Evolutionary conservation across 371 early-diverging fungal species (phyloP).

Genomic region (Conidiobolus incongruus): DNA sequence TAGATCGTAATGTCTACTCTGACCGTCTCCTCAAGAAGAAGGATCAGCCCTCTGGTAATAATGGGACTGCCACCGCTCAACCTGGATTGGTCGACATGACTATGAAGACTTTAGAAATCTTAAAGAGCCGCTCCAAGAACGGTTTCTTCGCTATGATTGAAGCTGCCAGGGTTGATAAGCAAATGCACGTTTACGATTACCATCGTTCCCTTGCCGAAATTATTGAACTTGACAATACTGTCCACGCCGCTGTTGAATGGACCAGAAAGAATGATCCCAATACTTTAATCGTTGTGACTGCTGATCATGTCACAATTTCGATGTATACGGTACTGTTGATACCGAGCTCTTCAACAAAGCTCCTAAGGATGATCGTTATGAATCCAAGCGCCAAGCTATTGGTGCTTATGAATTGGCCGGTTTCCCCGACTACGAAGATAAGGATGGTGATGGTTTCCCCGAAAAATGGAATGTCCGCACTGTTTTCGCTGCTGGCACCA

Average conservation of each 20-base stretch:
- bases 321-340: slow-evolving; percentile 51
- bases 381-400: slow-evolving; percentile 30
- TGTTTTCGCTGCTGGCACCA: slow-evolving; percentile 34
- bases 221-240: slow-evolving; percentile 41
- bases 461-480: slow-evolving; percentile 29
- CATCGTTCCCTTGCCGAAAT: slow-evolving; percentile 43
- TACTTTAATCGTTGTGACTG: slow-evolving; percentile 43
- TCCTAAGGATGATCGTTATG: slow-evolving; percentile 7
- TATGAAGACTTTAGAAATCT: slow-evolving; percentile 27
- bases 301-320: slow-evolving; percentile 47
- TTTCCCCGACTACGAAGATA: slow-evolving; percentile 35
- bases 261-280: slow-evolving; percentile 27
- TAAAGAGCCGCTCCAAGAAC: too few species aligned
- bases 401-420: slow-evolving; percentile 38
- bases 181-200: slow-evolving; percentile 43
- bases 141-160: slow-evolving; percentile 57
- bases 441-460: slow-evolving; percentile 40
- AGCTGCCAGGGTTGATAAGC: slow-evolving; percentile 50
- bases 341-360: slow-evolving; percentile 13
- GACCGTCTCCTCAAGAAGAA: slow-evolving; percentile 22
- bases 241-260: slow-evolving; percentile 32
- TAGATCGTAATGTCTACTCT: slow-evolving; percentile 33
- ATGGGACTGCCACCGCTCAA: slow-evolving; percentile 27
- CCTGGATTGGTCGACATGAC: slow-evolving; percentile 46
- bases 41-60: slow-evolving; percentile 22